Evolutionary conservation across 306 rosid species (phyloP).

Genomic region (Quercus gilva): DNA sequence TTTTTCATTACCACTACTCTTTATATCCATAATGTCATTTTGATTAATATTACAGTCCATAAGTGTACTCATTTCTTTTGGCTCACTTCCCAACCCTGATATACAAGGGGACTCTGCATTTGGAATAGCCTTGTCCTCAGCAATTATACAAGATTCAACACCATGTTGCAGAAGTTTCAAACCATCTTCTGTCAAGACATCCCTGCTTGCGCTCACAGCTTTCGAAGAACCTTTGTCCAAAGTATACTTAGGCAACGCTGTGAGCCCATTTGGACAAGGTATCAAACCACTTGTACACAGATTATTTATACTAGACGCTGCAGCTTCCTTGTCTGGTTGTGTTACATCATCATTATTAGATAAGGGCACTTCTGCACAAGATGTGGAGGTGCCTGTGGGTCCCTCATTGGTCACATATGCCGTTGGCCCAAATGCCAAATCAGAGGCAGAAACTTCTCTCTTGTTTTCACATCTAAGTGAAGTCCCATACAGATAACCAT

Average conservation of each 20-base stretch:
- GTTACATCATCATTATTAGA: constrained; percentile 31
- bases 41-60: constrained; percentile 30
- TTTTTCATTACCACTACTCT: constrained; percentile 31
- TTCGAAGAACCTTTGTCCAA: constrained; percentile 36
- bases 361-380: constrained; percentile 36
- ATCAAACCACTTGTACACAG: constrained; percentile 25
- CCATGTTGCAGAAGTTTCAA: constrained; percentile 35
- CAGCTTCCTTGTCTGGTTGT: constrained; percentile 29
- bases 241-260: constrained; percentile 25
- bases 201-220: constrained; percentile 28
- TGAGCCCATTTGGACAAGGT: constrained; percentile 35
- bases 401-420: constrained; percentile 35
- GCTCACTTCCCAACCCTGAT: constrained; percentile 31
- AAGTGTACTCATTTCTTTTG: constrained; percentile 31
- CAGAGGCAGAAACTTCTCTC: constrained; percentile 32
- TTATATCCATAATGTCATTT: constrained; percentile 34
- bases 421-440: constrained; percentile 20
- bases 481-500: constrained; percentile 23
- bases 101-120: constrained; percentile 25
- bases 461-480: constrained; percentile 36
- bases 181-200: constrained; percentile 25
- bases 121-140: constrained; percentile 32
- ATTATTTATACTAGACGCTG: constrained; percentile 27
- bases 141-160: constrained; percentile 25
- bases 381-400: constrained; percentile 28